Conservation (phyloP, 306 rosid species). For the Gleditsia sinensis region DNA sequence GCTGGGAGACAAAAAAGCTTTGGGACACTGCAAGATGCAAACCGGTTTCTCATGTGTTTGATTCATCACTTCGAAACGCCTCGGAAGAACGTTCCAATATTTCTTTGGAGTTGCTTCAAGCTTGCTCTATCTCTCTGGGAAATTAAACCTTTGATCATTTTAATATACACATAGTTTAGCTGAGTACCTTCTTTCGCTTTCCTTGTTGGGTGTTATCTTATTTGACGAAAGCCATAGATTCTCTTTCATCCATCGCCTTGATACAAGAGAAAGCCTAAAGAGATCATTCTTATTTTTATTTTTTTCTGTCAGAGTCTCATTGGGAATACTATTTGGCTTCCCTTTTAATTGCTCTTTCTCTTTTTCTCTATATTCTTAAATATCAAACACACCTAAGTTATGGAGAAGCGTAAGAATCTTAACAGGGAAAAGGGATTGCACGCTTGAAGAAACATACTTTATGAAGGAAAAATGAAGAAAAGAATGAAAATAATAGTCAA, state of each 20-base stretch:
- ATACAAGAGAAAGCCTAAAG: conserved; percentile 71
- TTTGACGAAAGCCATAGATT: conserved; percentile 54
- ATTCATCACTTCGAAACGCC: conserved; percentile 39
- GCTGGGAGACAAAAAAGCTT: conserved; percentile 37
- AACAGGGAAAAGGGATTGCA: conserved; percentile 26
- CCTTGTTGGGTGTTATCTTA: conserved; percentile 55
- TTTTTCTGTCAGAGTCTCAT: conserved; percentile 10
- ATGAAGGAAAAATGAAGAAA: not conserved
- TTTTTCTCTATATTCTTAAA: not conserved
- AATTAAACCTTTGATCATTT: too few species aligned
- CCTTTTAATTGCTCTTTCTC: conserved; percentile 24
- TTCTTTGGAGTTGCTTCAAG: conserved; percentile 54
- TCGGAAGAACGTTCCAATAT: conserved; percentile 62
- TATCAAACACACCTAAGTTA: not conserved
- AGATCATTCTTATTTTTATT: conserved; percentile 22
- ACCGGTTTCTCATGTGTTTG: conserved; percentile 33
- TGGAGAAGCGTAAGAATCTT: conserved; percentile 14
- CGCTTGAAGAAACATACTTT: conserved; percentile 27
- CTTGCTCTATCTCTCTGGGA: conserved; percentile 41
- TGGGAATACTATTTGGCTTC: conserved; percentile 1
- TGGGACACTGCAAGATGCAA: conserved; percentile 34
- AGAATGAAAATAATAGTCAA: not conserved
- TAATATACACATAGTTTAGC: conserved; percentile 10
- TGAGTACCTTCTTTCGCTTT: conserved; percentile 43
- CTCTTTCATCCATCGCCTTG: conserved; percentile 54